Percentiles rank a stretch among this genome's conserved stretches.
Conservation (phyloP, 192 early-diverging fungal genomes). For the Entomortierella beljakovae region DNA sequence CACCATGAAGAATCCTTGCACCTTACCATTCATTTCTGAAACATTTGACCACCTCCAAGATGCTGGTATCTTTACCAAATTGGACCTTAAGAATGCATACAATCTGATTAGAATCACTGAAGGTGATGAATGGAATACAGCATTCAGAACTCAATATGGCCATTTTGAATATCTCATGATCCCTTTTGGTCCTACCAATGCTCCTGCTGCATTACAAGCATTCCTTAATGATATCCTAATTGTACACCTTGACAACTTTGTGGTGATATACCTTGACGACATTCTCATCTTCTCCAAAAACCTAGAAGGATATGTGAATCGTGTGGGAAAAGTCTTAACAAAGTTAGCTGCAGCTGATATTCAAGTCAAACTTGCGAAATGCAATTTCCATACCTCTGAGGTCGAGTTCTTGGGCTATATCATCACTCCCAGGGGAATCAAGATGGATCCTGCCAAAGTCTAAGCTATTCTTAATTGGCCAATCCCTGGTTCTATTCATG, state of each 20-base stretch:
- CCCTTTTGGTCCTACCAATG: constrained; percentile 72
- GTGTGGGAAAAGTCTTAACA: not conserved
- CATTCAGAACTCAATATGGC: too few species aligned
- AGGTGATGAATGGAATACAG: constrained; percentile 45
- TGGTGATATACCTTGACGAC: constrained; percentile 53
- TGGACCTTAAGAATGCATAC: constrained; percentile 59
- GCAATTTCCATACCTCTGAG: not conserved
- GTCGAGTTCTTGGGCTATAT: constrained; percentile 33
- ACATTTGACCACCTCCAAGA: constrained; percentile 48
- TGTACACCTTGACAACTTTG: constrained; percentile 43
- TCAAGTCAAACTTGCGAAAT: not conserved
- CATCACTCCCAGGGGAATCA: constrained; percentile 26
- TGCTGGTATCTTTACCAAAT: constrained; percentile 54
- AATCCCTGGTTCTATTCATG: constrained; percentile 8
- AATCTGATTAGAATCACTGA: constrained; percentile 55
- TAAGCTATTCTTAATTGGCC: constrained; percentile 21
- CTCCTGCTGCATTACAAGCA: constrained; percentile 66
- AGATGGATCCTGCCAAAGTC: constrained; percentile 25
- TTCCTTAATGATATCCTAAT: constrained; percentile 61
- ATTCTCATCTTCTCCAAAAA: constrained; percentile 27
- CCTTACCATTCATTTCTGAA: constrained; percentile 64
- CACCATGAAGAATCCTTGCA: constrained; percentile 62
- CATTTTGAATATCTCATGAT: constrained; percentile 65
- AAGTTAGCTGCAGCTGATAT: not conserved
- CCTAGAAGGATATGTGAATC: constrained; percentile 5